Evolutionary conservation across 371 early-diverging fungal species (phyloP).

Genomic region (Lichtheimia ornata): DNA sequence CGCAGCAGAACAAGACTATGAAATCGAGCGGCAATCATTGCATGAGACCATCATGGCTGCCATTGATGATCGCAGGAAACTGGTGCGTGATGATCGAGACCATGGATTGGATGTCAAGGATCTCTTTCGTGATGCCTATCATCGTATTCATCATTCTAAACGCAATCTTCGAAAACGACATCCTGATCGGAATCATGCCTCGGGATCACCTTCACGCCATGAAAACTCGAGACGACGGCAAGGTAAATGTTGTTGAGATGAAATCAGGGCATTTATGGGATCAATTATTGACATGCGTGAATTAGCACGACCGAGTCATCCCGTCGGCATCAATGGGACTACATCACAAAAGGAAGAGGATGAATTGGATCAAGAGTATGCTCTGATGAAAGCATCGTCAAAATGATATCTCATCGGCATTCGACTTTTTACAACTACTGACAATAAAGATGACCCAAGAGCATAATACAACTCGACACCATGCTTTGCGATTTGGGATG

Average conservation of each 20-base stretch:
- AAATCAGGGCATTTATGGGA: not conserved
- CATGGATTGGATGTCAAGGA: conserved; percentile 16
- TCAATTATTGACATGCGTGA: not conserved
- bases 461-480: too few relatives aligned
- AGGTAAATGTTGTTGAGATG: conserved; percentile 11
- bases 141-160: conserved; percentile 15
- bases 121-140: conserved; percentile 21
- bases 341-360: conserved; percentile 23
- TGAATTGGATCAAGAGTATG: conserved; percentile 24
- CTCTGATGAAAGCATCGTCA: conserved; percentile 16
- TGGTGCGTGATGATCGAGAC: conserved; percentile 34
- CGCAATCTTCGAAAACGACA: conserved; percentile 24
- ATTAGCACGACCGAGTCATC: conserved; percentile 19
- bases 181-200: conserved; percentile 10
- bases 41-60: conserved; percentile 34
- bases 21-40: conserved; percentile 22
- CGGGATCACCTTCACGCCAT: conserved; percentile 21
- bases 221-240: conserved; percentile 23
- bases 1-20: conserved; percentile 44
- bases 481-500: too few relatives aligned
- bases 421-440: too few relatives aligned
- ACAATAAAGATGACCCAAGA: too few relatives aligned
- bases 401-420: too few relatives aligned
- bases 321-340: conserved; percentile 20
- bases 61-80: conserved; percentile 38